phyloP scores from a whole-genome alignment of 805 yeast genomes.

The Metschnikowia similis region DNA sequence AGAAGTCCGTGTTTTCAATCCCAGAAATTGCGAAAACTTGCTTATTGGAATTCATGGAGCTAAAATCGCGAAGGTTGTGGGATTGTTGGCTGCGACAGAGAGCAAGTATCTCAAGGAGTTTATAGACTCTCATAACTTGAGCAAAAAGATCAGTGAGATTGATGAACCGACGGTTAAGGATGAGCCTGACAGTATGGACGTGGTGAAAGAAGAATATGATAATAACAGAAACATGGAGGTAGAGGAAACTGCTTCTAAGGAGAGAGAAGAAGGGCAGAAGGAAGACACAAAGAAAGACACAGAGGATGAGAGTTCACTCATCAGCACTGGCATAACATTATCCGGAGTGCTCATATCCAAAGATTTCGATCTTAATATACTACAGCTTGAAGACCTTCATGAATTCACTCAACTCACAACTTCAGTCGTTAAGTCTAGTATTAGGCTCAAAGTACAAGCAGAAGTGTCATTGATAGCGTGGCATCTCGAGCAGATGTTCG shows the following conservation, averaged over 20 bases:
- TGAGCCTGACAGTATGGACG: constrained; percentile 25
- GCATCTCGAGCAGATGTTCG: constrained; percentile 96
- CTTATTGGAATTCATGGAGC: constrained; percentile 74
- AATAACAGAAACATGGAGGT: constrained; percentile 1
- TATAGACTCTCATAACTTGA: constrained; percentile 51
- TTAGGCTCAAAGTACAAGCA: constrained; percentile 73
- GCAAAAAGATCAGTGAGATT: constrained; percentile 21
- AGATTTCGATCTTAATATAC: constrained; percentile 80
- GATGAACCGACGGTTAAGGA: constrained; percentile 4
- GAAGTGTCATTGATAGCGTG: constrained; percentile 75
- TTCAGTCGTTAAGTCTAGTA: constrained; percentile 78
- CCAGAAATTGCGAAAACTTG: constrained; percentile 82
- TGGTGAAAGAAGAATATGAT: constrained; percentile 16
- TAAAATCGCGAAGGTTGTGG: constrained; percentile 72
- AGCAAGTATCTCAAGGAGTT: constrained; percentile 40
- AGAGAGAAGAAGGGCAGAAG: constrained; percentile 3
- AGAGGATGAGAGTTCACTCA: constrained; percentile 14
- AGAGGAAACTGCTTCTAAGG: not conserved
- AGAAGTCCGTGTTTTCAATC: constrained; percentile 88
- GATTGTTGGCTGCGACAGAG: constrained; percentile 47
- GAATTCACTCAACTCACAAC: constrained; percentile 86
- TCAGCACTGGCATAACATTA: constrained; percentile 35
- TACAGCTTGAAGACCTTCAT: constrained; percentile 81
- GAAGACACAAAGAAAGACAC: constrained; percentile 6
- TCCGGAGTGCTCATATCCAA: constrained; percentile 88